Base-by-base conservation (phyloP, 768 basidiomycete genomes). In the Mrakia hoshinonis region DNA sequence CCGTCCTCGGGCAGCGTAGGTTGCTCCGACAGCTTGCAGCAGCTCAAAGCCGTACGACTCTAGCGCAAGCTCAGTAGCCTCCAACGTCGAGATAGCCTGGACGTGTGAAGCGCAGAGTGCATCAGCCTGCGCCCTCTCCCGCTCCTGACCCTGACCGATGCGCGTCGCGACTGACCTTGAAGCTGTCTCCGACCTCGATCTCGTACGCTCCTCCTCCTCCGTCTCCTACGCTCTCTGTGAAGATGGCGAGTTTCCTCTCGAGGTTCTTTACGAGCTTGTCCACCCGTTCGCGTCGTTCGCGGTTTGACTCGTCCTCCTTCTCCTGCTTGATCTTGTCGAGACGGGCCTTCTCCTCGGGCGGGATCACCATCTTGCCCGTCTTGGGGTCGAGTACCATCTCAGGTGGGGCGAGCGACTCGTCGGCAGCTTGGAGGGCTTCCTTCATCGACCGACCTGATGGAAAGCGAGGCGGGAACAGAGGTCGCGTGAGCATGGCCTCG, bases 11-110 rank as follows among this genome's bases (percentile, higher is more conserved):
- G 77, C 75, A 38, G 76, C 75, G 54, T 81, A 81, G 9, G 79
- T 77, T 36, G 73, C 55, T 18, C 80, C 80, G 46, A 81, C 77
- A 24, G 80, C 77, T 34, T 80, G 76, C 0, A 80, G 74, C 55
- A 81, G 71, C 71, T 81, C 80, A 20, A 76, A 74, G 11, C 80
- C 80, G 52, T 81, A 81, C 39, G 77, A 79, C 69, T 81, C 80
- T 26, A 79, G 76, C 60, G 75, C 76, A 12, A 81, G 76, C 64
- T 81, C 79, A 63, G 73, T 74, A 20, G 79, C 78, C 70, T 80
- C 79, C n/a, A 79, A 70, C 11, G 76, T 72, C 55, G 77, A 79
- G 22, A 77, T 79, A 47, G 77, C 78, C 76, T 78, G 49, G n/a
- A 62, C 39, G 7, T 10, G 10, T 38, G 34, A 22, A 18, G 63